phyloP scores from a whole-genome alignment of 2,329 filamentous ascomycete genomes.

The Nakataea oryzae region DNA sequence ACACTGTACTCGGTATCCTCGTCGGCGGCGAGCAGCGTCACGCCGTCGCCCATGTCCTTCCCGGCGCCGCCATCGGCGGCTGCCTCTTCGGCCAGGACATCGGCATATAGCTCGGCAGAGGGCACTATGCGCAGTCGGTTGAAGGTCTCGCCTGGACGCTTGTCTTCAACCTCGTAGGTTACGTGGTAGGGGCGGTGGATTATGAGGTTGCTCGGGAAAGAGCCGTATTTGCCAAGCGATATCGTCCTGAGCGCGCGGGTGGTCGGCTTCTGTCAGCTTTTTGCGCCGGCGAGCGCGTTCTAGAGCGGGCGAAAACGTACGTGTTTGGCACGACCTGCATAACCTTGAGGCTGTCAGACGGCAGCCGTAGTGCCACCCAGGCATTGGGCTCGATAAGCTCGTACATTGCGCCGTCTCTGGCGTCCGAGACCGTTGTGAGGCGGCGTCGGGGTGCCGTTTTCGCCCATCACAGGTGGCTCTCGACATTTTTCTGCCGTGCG shows the following conservation, averaged over 20 bases:
- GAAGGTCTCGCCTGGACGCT: slow-evolving; percentile 50
- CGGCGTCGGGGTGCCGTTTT: neutral
- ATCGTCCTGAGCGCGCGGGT: slow-evolving; percentile 51
- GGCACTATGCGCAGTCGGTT: slow-evolving; percentile 68
- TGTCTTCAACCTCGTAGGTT: slow-evolving; percentile 82
- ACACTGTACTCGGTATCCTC: slow-evolving; percentile 35
- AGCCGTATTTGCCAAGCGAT: slow-evolving; percentile 85
- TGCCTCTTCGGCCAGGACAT: slow-evolving; percentile 46
- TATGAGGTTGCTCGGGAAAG: slow-evolving; percentile 80
- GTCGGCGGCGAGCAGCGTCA: slow-evolving; percentile 30
- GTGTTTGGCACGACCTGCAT: slow-evolving; percentile 51
- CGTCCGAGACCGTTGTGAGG: neutral
- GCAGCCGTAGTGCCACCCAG: slow-evolving; percentile 50
- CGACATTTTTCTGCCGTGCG: slow-evolving; percentile 1
- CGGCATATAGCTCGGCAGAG: slow-evolving; percentile 72
- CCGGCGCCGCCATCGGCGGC: slow-evolving; percentile 15
- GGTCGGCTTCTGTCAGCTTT: slow-evolving; percentile 3
- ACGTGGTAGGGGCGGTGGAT: slow-evolving; percentile 85
- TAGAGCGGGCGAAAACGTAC: slow-evolving; percentile 25
- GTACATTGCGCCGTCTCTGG: slow-evolving; percentile 6
- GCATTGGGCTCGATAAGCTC: slow-evolving; percentile 41
- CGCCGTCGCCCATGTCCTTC: slow-evolving; percentile 28
- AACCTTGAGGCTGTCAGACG: slow-evolving; percentile 46
- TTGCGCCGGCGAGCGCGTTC: neutral
- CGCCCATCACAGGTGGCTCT: neutral